Evolutionary conservation across 2,329 filamentous ascomycete species (phyloP).

Genomic region (Ophiocordyceps sinensis): DNA sequence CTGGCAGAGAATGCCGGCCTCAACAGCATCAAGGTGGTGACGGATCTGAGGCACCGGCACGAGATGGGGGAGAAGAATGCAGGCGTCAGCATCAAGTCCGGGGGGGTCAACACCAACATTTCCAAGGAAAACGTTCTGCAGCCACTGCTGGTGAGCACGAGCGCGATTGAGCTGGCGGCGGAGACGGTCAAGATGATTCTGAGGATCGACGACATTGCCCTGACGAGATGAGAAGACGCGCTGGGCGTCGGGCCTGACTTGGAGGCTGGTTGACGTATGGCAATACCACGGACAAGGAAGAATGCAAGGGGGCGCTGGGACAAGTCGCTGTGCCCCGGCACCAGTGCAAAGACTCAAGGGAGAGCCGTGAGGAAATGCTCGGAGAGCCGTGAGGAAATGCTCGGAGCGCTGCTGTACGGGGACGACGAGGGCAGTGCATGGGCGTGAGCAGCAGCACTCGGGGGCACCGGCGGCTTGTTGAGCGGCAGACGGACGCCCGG

Average conservation of each 20-base stretch:
- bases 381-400: too few relatives aligned
- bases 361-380: too few relatives aligned
- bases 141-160: conserved; percentile 90
- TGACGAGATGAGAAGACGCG: conserved; percentile 36
- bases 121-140: conserved; percentile 94
- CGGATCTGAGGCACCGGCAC: conserved; percentile 84
- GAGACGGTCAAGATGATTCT: conserved; percentile 96
- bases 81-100: conserved; percentile 94
- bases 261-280: conserved; percentile 18
- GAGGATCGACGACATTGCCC: conserved; percentile 52
- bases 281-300: conserved; percentile 13
- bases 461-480: too few relatives aligned
- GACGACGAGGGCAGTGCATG: too few relatives aligned
- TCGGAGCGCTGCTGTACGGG: too few relatives aligned
- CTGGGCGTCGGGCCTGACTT: conserved; percentile 5
- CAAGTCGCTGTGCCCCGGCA: too few relatives aligned
- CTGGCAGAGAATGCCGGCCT: conserved; percentile 93
- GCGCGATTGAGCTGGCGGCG: conserved; percentile 88
- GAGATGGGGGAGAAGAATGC: conserved; percentile 92
- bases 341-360: too few relatives aligned
- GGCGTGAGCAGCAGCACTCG: too few relatives aligned
- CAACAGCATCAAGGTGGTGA: conserved; percentile 98
- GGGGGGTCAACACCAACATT: conserved; percentile 93
- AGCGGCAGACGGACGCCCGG: too few relatives aligned
- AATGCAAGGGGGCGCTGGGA: too few relatives aligned